phyloP scores from a whole-genome alignment of 345 rosid genomes.

The Rhodamnia argentea region DNA sequence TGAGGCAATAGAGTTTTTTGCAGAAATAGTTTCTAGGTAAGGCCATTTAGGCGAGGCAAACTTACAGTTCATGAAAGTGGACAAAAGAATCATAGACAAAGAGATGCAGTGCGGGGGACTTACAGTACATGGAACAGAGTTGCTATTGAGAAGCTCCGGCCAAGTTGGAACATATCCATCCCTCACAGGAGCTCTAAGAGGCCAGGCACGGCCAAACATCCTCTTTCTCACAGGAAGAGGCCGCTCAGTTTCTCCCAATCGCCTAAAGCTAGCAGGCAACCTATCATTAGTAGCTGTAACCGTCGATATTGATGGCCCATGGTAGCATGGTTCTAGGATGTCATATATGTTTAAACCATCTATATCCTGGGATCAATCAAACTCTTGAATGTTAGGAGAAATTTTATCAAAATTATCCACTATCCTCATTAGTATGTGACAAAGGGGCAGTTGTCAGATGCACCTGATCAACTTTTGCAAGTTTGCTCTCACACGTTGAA shows the following conservation, averaged over 20 bases:
- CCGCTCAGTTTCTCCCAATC: conserved; percentile 50
- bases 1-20: neutral
- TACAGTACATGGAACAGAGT: conserved; percentile 51
- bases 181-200: conserved; percentile 68
- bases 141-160: conserved; percentile 52
- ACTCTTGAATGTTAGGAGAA: neutral
- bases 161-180: conserved; percentile 78
- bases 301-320: conserved; percentile 11
- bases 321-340: conserved; percentile 83
- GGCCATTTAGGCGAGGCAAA: neutral
- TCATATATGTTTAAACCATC: conserved; percentile 55
- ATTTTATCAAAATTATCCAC: neutral
- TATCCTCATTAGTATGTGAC: neutral
- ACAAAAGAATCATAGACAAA: neutral
- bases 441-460: conserved; percentile 5
- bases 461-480: conserved; percentile 42
- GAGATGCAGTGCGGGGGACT: conserved; percentile 8
- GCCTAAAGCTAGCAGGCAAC: conserved; percentile 59
- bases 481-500: conserved; percentile 16
- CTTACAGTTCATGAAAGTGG: conserved; percentile 18
- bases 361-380: conserved; percentile 29
- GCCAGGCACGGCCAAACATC: conserved; percentile 97
- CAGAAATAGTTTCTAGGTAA: neutral
- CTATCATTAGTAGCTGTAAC: conserved; percentile 9
- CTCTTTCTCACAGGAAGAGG: conserved; percentile 64